Base-by-base conservation (phyloP, 1,284 basidiomycete genomes). In the Cutaneotrichosporon arboriforme region DNA sequence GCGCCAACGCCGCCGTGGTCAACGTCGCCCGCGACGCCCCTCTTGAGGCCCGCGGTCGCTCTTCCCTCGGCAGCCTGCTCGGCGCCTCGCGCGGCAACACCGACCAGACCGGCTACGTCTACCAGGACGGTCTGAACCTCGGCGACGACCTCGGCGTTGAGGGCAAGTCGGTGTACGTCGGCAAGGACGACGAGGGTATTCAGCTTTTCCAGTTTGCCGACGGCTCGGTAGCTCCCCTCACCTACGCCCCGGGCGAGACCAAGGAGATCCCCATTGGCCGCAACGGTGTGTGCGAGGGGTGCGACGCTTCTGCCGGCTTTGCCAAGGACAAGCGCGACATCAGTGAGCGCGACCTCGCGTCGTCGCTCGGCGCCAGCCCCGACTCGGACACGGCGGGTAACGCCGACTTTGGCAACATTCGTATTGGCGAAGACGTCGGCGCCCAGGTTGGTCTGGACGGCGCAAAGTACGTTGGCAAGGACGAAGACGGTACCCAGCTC, bases 171-270 rank as follows among this genome's bases (percentile, higher is more conserved):
- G 18, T 35, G 12, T 51, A 44, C 49, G 49, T 51, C 49, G 49
- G 49, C 36, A 23, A 37, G 34, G 34, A 36, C 42, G 17, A 37
- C 21, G 4, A 45, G 17, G 49, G 49, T 17, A 37, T 38, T 23
- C 49, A 51, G 49, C 33, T 51, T 34, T 51, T 44, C 49, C 41
- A 51, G 49, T 51, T 51, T 23, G 4, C 8, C 35, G 36, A 51
- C 49, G 49, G 49, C 22, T 20, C 26, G 42, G 41, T 51, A 17
- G 49, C 34, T 14, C 43, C 49, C 17, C 34, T 51, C 21, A 51
- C 35, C 36, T 31, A 38, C 49, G 42, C 15, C 23, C 34, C 34
- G 7, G 41, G 49, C 22, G 49, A 51, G 26, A 37, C 21, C 5
- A 8, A 35, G 37, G 22, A 35, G 18, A 38, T 38, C 40, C 15